Percentiles rank a stretch among this genome's conserved stretches.
Conservation (phyloP, 2,329 filamentous ascomycete species). For the Arthrobotrys iridis region DNA sequence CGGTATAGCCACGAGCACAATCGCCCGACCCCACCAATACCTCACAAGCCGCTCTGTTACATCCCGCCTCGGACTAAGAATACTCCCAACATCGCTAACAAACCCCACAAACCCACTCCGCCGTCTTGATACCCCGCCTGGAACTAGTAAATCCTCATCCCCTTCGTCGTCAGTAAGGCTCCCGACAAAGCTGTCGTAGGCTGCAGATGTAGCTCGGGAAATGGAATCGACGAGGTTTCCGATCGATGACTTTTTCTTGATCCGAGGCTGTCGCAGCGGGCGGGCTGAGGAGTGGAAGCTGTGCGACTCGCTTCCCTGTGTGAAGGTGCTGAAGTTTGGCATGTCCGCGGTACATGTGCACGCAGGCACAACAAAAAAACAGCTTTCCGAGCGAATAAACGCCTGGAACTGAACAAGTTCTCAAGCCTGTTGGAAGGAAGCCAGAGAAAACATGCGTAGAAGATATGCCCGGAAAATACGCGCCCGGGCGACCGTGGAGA, state of each 20-base stretch:
- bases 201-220: conserved; percentile 43
- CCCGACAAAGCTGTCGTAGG: conserved; percentile 49
- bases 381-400: too few relatives aligned
- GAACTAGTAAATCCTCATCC: conserved; percentile 19
- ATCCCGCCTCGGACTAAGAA: conserved; percentile 70
- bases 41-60: conserved; percentile 70
- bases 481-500: conserved; percentile 21
- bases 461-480: conserved; percentile 25
- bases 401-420: not conserved
- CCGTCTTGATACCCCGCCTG: not conserved
- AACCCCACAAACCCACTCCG: conserved; percentile 41
- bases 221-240: conserved; percentile 47
- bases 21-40: conserved; percentile 73
- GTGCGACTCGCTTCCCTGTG: conserved; percentile 35
- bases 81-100: conserved; percentile 59
- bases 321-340: conserved; percentile 41
- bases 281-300: conserved; percentile 35
- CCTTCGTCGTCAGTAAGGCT: conserved; percentile 29
- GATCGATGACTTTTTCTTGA: conserved; percentile 44
- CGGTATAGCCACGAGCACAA: conserved; percentile 70
- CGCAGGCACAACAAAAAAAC: not conserved
- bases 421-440: not conserved
- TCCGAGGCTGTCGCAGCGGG: conserved; percentile 25
- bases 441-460: conserved; percentile 17
- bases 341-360: not conserved